Evolutionary conservation across 2,329 filamentous ascomycete species (phyloP).

Genomic region (Dactylella cylindrospora): DNA sequence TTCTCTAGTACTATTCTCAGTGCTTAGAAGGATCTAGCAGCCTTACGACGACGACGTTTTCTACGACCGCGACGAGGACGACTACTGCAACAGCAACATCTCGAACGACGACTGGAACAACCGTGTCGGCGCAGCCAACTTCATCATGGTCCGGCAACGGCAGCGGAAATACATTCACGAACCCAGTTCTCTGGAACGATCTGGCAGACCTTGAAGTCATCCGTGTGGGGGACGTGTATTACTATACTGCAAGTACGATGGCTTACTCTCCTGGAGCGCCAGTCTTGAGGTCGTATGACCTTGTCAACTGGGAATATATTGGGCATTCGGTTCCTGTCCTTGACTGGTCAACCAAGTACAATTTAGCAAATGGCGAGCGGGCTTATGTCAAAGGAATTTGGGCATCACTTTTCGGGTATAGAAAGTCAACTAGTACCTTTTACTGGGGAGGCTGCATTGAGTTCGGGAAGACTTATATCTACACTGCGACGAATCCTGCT

Average conservation of each 20-base stretch:
- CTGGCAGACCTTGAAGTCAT: slow-evolving; percentile 61
- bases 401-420: slow-evolving; percentile 60
- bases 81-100: slow-evolving; percentile 6
- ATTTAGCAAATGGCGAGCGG: slow-evolving; percentile 53
- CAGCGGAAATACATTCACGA: slow-evolving; percentile 52
- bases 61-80: not conserved
- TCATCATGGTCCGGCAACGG: slow-evolving; percentile 24
- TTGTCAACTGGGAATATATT: slow-evolving; percentile 58
- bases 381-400: slow-evolving; percentile 61
- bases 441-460: slow-evolving; percentile 64
- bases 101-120: not conserved
- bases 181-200: slow-evolving; percentile 61
- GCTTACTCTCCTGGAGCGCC: slow-evolving; percentile 62
- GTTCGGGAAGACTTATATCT: slow-evolving; percentile 59
- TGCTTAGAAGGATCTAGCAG: slow-evolving; percentile 5
- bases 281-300: slow-evolving; percentile 60
- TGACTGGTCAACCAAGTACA: slow-evolving; percentile 53
- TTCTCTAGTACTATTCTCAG: slow-evolving; percentile 15
- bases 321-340: slow-evolving; percentile 51
- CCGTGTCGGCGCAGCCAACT: not conserved
- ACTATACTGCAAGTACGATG: slow-evolving; percentile 61
- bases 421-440: slow-evolving; percentile 56
- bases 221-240: slow-evolving; percentile 57
- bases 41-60: slow-evolving; percentile 1
- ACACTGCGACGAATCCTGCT: slow-evolving; percentile 54